Conservation (phyloP, 2,329 filamentous ascomycete genomes). For the Purpureocillium lavendulum region DNA sequence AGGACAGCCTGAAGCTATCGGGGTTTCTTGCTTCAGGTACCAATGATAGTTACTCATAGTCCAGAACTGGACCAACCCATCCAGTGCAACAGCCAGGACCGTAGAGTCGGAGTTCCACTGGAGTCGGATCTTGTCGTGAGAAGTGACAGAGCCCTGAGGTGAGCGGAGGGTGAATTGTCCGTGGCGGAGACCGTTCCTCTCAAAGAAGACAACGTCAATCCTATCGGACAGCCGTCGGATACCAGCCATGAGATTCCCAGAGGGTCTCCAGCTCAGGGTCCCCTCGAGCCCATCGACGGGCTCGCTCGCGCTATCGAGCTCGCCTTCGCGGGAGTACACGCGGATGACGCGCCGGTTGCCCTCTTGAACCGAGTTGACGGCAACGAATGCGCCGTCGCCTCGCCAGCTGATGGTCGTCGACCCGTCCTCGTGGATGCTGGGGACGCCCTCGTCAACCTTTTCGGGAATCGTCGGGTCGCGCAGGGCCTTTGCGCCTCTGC, state of each 20-base stretch:
- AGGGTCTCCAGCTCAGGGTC: conserved; percentile 82
- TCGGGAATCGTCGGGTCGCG: conserved; percentile 93
- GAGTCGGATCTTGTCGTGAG: conserved; percentile 54
- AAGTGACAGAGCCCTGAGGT: conserved; percentile 45
- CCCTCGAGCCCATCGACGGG: conserved; percentile 88
- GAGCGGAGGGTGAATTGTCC: conserved; percentile 80
- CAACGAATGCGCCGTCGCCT: conserved; percentile 86
- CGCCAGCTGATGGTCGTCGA: conserved; percentile 78
- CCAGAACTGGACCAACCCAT: conserved; percentile 80
- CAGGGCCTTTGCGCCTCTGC: conserved; percentile 76
- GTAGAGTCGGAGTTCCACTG: conserved; percentile 91
- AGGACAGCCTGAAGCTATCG: conserved; percentile 24
- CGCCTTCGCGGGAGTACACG: conserved; percentile 83
- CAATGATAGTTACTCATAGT: conserved; percentile 97
- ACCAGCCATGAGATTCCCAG: conserved; percentile 83
- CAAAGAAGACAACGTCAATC: conserved; percentile 89
- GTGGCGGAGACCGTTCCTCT: conserved; percentile 94
- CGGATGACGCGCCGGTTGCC: conserved; percentile 69
- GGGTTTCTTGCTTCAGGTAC: conserved; percentile 89
- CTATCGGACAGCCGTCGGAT: conserved; percentile 63
- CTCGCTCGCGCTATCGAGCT: conserved; percentile 88
- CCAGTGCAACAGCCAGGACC: conserved; percentile 73
- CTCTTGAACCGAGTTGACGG: conserved; percentile 70
- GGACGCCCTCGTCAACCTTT: conserved; percentile 72
- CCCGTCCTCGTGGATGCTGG: conserved; percentile 67